phyloP scores from a whole-genome alignment of 306 rosid species.

The Rubus idaeus region DNA sequence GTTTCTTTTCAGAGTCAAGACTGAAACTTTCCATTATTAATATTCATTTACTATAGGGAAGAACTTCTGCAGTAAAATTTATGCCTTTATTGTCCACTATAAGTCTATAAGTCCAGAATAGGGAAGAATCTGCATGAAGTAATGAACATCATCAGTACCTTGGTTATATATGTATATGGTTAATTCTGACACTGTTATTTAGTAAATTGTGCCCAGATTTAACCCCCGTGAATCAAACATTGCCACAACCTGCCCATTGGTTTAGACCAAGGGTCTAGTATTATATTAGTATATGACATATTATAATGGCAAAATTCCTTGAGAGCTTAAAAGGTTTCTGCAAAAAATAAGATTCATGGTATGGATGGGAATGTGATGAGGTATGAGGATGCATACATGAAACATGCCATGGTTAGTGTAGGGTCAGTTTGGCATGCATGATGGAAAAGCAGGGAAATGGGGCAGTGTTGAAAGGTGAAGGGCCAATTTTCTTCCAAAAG shows the following conservation, averaged over 20 bases:
- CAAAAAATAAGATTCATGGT: neutral
- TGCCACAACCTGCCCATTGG: neutral
- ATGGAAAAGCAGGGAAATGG: constrained; percentile 29
- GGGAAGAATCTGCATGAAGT: neutral
- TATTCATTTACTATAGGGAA: neutral
- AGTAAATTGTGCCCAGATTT: constrained; percentile 9
- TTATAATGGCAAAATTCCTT: neutral
- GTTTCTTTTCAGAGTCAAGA: neutral
- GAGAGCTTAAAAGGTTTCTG: neutral
- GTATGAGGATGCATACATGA: neutral
- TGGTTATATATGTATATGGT: neutral
- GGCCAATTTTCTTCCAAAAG: constrained; percentile 35
- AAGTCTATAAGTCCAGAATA: neutral
- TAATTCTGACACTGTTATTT: constrained; percentile 9
- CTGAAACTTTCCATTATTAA: neutral
- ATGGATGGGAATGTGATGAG: constrained; percentile 4
- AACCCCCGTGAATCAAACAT: constrained; percentile 6
- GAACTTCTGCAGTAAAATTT: neutral
- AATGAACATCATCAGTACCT: neutral
- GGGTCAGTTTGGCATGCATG: constrained; percentile 19
- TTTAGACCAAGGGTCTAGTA: neutral
- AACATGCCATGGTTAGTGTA: constrained; percentile 11
- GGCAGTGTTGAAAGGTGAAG: constrained; percentile 17
- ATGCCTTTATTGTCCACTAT: neutral
- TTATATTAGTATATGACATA: neutral